These are phyloP conservation scores for Pseudocercospora vitis DNA, from an alignment of 2,329 filamentous ascomycete genomes.

Conservation along the genomic window DNA sequence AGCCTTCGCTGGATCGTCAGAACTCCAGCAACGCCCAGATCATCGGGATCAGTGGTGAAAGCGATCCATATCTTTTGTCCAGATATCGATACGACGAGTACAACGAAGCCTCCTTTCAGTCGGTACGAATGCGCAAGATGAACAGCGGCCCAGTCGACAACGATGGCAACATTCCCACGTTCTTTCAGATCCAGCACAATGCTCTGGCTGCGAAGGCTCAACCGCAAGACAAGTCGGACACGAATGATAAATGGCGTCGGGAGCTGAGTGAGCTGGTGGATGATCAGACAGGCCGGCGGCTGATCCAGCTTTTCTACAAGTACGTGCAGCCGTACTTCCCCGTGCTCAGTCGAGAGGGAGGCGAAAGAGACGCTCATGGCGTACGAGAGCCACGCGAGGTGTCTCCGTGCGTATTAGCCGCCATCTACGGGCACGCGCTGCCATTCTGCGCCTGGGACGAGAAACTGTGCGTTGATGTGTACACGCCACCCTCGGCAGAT, in stretches of 20 bases:
- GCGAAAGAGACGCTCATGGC: conserved; percentile 33
- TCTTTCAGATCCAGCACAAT: conserved; percentile 41
- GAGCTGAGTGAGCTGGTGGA: conserved; percentile 37
- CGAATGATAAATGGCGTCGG: conserved; percentile 30
- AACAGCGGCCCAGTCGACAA: conserved; percentile 26
- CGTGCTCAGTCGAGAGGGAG: conserved; percentile 41
- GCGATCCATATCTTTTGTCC: conserved; percentile 37
- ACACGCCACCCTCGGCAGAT: conserved; percentile 37
- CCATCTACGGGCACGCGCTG: conserved; percentile 48
- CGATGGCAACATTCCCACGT: conserved; percentile 32
- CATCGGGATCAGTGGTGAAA: conserved; percentile 37
- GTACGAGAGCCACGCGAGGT: conserved; percentile 37
- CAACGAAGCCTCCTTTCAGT: conserved; percentile 38
- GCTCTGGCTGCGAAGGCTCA: conserved; percentile 39
- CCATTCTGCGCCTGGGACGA: conserved; percentile 49
- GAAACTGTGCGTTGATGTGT: conserved; percentile 39
- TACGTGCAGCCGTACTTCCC: conserved; percentile 50
- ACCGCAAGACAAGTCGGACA: conserved; percentile 32
- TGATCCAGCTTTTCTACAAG: conserved; percentile 44
- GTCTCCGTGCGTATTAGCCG: conserved; percentile 43
- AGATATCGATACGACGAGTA: conserved; percentile 38
- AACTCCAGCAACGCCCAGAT: conserved; percentile 36
- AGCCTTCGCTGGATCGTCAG: conserved; percentile 37
- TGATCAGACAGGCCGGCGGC: conserved; percentile 38
- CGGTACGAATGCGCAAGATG: conserved; percentile 37